These are phyloP conservation scores for Daldinia eschscholtzii DNA, from an alignment of 2,329 filamentous ascomycete genomes.

Conservation along the genomic window DNA sequence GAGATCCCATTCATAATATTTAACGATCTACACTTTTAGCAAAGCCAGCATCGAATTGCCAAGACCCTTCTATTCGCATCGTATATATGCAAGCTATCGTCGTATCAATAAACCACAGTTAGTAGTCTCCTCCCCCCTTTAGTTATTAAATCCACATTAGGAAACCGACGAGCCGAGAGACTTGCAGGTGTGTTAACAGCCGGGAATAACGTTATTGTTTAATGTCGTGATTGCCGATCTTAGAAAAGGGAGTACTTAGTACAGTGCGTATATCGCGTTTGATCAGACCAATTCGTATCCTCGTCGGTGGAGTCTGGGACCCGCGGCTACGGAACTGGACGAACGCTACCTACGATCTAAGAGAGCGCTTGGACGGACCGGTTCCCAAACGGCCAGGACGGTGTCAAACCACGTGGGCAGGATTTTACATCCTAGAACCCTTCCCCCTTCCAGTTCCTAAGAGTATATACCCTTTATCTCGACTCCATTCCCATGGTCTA, in stretches of 20 bases:
- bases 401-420: constrained; percentile 7
- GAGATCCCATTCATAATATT: constrained; percentile 14
- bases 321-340: not conserved
- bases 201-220: not conserved
- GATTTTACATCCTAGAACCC: constrained; percentile 8
- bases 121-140: not conserved
- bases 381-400: not conserved
- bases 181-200: not conserved
- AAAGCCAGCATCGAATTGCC: constrained; percentile 5
- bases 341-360: not conserved
- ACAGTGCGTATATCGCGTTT: not conserved
- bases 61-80: not conserved
- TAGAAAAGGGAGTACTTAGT: not conserved
- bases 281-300: not conserved
- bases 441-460: not conserved
- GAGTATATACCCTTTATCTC: not conserved
- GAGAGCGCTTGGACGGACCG: not conserved
- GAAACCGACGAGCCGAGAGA: constrained; percentile 1
- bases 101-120: not conserved
- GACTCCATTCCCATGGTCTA: not conserved
- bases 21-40: not conserved
- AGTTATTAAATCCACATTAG: constrained; percentile 2
- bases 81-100: not conserved
- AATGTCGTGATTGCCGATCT: constrained; percentile 11
- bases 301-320: not conserved